Evolutionary conservation across 257 asterid species (phyloP), one percentile per base, ranked within the genome.

Genomic region (Pogostemon cablin): DNA sequence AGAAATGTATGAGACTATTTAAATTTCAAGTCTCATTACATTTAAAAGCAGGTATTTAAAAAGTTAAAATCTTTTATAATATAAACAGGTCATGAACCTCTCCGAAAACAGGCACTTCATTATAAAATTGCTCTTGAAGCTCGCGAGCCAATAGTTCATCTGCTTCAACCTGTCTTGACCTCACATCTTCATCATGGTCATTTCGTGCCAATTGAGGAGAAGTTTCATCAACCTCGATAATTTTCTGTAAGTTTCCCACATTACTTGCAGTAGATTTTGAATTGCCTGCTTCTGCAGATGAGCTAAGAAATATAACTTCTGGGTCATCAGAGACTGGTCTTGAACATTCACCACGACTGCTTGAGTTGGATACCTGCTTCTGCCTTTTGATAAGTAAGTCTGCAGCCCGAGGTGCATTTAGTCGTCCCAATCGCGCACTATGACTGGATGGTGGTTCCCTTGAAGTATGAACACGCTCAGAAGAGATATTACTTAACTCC

Each of bases 131-230:
- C 65, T 93, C 95, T 83, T 93, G 98, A 68, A 93, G 96, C 69
- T 93, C 97, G 70, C 85, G 92, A 72, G 98, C 98, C 73, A 93
- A 75, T 69, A 72, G 84, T 77, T 89, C 98, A 79, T 90, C 98
- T 11, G 95, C 93, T 84, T 90, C 98, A 74, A 93, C 69, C 82
- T 93, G 98, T 69, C 86, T 84, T 4, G 86, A 83, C 83, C 82
- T 86, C 76, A 77, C 86, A 63, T 69, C 84, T 67, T 80, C 84
- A 44, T 71, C 83, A 46, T 38, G 69, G 47, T 66, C 78, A 73
- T 78, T 62, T 53, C 63, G 70, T 79, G 83, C 80, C 46, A 46
- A 48, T 62, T 71, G 84, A 73, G 93, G 87, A 79, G 86, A 81
- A 72, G 75, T 68, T 61, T 85, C 91, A 72, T 81, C 92, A 67